Conservation (phyloP, 129 eudicot species). For the Flaveria linearis region DNA sequence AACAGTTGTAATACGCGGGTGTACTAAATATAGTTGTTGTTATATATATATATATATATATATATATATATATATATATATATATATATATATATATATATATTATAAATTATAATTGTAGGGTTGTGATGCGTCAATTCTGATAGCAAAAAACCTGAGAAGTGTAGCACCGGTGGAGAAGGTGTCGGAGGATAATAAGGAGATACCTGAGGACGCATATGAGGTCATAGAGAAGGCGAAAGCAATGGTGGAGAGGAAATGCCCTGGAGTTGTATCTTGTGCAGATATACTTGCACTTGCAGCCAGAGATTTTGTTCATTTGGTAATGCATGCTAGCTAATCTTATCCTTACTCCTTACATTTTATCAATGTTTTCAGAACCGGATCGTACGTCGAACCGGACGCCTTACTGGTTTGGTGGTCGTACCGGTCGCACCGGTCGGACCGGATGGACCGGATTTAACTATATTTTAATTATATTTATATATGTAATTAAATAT, state of each 20-base stretch:
- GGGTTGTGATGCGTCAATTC: slow-evolving; percentile 90
- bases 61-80: too few species aligned
- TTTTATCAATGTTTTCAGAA: too few species aligned
- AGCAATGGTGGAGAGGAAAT: slow-evolving; percentile 68
- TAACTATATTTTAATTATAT: too few species aligned
- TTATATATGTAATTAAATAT: too few species aligned
- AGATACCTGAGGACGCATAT: slow-evolving; percentile 58
- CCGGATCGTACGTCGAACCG: too few species aligned
- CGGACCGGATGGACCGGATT: too few species aligned
- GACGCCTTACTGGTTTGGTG: too few species aligned
- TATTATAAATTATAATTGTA: slow-evolving; percentile 4
- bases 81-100: too few species aligned
- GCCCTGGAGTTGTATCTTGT: slow-evolving; percentile 93
- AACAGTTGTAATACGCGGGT: too few species aligned
- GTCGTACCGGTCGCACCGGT: too few species aligned
- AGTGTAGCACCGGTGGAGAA: slow-evolving; percentile 64
- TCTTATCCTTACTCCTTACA: neutral
- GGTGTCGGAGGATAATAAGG: slow-evolving; percentile 77
- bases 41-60: too few species aligned
- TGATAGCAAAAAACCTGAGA: slow-evolving; percentile 59
- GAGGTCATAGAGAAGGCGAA: slow-evolving; percentile 66
- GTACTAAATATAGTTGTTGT: too few species aligned
- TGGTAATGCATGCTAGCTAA: slow-evolving; percentile 40
- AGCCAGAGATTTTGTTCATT: slow-evolving; percentile 74
- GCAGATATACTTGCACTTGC: slow-evolving; percentile 91